These are phyloP conservation scores for Prunus mira DNA, from an alignment of 306 rosid species.

Conservation along the genomic window DNA sequence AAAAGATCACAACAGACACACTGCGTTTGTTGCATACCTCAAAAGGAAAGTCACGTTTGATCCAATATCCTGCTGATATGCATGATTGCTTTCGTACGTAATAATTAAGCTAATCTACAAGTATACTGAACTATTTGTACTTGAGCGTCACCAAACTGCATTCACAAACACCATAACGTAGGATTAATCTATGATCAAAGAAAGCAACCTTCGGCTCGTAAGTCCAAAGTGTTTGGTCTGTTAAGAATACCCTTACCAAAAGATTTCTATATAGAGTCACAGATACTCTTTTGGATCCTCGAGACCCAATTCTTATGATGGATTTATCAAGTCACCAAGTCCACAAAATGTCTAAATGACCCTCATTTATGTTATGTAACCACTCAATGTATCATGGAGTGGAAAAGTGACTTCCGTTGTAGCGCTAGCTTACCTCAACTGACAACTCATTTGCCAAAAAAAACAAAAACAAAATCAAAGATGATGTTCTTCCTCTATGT, in stretches of 20 bases:
- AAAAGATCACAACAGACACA: neutral
- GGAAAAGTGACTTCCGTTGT: neutral
- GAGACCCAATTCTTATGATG: constrained; percentile 6
- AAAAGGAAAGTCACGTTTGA: neutral
- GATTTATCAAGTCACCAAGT: neutral
- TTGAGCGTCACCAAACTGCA: neutral
- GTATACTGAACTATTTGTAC: neutral
- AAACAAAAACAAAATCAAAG: neutral
- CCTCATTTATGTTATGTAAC: neutral
- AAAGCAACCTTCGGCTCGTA: neutral
- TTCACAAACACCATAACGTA: neutral
- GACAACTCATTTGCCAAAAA: constrained; percentile 16
- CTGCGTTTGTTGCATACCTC: neutral
- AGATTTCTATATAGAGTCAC: neutral
- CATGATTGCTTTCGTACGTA: neutral
- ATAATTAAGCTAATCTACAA: neutral
- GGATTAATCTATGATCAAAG: neutral
- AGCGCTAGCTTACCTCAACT: neutral
- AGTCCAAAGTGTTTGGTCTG: neutral
- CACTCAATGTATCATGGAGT: constrained; percentile 11
- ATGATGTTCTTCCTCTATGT: constrained; percentile 20
- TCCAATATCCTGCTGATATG: constrained; percentile 1
- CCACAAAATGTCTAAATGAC: neutral
- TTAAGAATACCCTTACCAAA: neutral
- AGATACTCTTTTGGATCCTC: neutral